phyloP scores from a whole-genome alignment of 2,329 filamentous ascomycete species.

The Fusarium agapanthi region DNA sequence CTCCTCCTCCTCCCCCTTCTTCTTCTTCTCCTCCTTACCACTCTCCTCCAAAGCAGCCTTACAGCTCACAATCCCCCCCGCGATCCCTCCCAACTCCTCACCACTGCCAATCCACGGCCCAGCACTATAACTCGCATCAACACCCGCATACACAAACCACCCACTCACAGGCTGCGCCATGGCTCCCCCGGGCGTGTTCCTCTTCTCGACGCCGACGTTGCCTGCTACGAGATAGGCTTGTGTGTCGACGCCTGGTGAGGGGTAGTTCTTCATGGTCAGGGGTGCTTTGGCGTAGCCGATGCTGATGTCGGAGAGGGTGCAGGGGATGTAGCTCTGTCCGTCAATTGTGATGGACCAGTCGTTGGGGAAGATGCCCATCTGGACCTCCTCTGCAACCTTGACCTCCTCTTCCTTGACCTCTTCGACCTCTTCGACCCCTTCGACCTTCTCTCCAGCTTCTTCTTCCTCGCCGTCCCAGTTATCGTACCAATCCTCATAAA shows the following conservation, averaged over 20 bases:
- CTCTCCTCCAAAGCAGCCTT: not conserved
- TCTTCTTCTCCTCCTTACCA: too few species aligned
- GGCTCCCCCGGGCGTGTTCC: conserved; percentile 32
- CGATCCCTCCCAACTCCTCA: conserved; percentile 34
- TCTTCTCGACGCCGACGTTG: conserved; percentile 48
- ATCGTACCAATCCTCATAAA: not conserved
- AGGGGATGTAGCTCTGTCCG: conserved; percentile 42
- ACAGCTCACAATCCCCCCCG: not conserved
- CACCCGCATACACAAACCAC: conserved; percentile 54
- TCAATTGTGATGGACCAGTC: conserved; percentile 38
- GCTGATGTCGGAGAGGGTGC: conserved; percentile 39
- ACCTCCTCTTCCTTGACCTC: not conserved
- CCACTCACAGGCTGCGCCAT: conserved; percentile 49
- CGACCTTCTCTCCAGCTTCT: not conserved
- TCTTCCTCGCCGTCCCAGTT: not conserved
- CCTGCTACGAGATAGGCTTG: conserved; percentile 51
- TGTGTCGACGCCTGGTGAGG: conserved; percentile 37
- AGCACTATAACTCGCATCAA: conserved; percentile 37
- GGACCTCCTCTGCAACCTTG: not conserved
- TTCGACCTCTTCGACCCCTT: not conserved
- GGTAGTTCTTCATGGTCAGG: conserved; percentile 49
- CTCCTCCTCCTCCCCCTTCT: too few species aligned
- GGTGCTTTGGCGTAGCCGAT: conserved; percentile 53
- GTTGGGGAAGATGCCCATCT: not conserved
- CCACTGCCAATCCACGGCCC: conserved; percentile 31